Conservation (phyloP, 352 stramenopile genomes). For the Globisporangium uncinulatum region DNA sequence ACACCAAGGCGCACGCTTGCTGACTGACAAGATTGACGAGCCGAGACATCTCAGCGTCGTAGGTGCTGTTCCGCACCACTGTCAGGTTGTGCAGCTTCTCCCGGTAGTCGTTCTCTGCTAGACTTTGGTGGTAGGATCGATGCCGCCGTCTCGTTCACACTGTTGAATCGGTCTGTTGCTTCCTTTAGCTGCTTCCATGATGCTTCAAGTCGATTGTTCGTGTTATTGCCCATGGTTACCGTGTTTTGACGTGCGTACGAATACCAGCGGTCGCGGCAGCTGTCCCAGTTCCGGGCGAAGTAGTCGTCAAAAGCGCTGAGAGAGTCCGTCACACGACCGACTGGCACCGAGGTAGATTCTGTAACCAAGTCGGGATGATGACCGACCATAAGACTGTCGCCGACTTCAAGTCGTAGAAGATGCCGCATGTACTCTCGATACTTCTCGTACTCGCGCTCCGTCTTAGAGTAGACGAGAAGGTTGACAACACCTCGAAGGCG, state of each 20-base stretch:
- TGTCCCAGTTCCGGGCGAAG: constrained; percentile 23
- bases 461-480: constrained; percentile 15
- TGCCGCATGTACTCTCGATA: constrained; percentile 11
- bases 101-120: constrained; percentile 12
- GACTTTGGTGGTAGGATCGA: constrained; percentile 17
- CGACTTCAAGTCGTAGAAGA: background rate
- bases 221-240: constrained; percentile 18
- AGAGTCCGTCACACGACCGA: background rate
- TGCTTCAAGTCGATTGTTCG: constrained; percentile 25
- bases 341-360: background rate
- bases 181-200: constrained; percentile 25
- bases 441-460: constrained; percentile 4
- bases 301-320: constrained; percentile 14
- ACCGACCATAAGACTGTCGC: background rate
- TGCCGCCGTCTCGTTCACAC: constrained; percentile 15
- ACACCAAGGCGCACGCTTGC: constrained; percentile 16
- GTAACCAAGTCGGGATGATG: background rate
- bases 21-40: constrained; percentile 17
- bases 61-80: constrained; percentile 7
- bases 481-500: constrained; percentile 9
- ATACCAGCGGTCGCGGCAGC: constrained; percentile 13
- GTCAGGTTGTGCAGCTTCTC: constrained; percentile 10
- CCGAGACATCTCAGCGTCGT: constrained; percentile 14
- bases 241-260: constrained; percentile 10
- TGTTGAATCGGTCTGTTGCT: constrained; percentile 9